Percentiles rank a stretch among this genome's conserved stretches.
These are phyloP conservation scores for Lasiodiplodia hormozganensis DNA, from an alignment of 2,329 filamentous ascomycete species.

Conservation along the genomic window DNA sequence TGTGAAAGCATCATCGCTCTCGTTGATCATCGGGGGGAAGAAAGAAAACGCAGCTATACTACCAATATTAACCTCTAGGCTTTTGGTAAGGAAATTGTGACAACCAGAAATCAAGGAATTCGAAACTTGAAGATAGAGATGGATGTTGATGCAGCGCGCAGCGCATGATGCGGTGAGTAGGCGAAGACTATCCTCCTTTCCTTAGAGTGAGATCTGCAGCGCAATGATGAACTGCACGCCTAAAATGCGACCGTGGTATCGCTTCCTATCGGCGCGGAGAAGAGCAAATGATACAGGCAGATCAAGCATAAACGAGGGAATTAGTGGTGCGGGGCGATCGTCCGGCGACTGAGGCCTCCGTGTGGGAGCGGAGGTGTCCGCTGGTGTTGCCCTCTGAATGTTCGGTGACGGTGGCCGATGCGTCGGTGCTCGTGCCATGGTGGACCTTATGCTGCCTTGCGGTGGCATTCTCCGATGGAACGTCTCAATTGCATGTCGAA, in stretches of 20 bases:
- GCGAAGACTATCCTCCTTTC: conserved; percentile 9
- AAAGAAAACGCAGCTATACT: not conserved
- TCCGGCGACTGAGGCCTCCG: not conserved
- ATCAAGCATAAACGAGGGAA: not conserved
- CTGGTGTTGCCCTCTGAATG: not conserved
- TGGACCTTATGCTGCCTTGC: conserved; percentile 1
- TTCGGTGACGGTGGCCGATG: not conserved
- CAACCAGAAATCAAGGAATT: not conserved
- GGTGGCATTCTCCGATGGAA: not conserved
- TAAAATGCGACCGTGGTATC: conserved; percentile 15
- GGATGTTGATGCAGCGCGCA: not conserved
- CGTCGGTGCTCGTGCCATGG: not conserved
- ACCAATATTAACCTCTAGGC: not conserved
- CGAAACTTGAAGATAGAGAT: not conserved
- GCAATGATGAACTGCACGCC: conserved; percentile 6
- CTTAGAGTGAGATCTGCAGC: conserved; percentile 21
- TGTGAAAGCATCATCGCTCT: not conserved
- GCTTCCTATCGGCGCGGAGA: not conserved
- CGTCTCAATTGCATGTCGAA: not conserved
- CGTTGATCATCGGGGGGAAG: not conserved
- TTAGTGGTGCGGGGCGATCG: conserved; percentile 1
- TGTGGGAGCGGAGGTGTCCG: not conserved
- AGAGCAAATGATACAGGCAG: not conserved
- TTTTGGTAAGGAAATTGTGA: not conserved
- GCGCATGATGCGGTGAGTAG: conserved; percentile 11